Conservation (phyloP, 164 flowering plant species). For the Chimonanthus salicifolius region DNA sequence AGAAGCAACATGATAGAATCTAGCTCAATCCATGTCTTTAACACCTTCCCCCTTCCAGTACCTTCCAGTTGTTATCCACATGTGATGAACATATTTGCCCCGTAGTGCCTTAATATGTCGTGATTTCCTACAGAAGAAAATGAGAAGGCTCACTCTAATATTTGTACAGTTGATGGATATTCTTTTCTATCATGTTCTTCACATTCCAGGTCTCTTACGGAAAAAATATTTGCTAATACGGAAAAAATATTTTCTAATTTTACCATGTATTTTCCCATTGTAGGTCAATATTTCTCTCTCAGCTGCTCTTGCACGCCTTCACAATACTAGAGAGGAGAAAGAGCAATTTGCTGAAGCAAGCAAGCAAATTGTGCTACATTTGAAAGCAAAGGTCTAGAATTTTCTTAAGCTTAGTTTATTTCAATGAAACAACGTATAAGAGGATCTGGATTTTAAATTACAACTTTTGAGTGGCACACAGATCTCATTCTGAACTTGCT, state of each 20-base stretch:
- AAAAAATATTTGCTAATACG: background rate
- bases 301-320: conserved; percentile 62
- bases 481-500: background rate
- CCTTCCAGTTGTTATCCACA: no score
- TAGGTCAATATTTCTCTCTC: conserved; percentile 60
- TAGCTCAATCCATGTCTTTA: no score
- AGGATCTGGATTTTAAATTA: background rate
- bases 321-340: conserved; percentile 73
- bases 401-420: background rate
- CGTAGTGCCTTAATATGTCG: no score
- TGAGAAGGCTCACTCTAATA: no score
- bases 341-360: conserved; percentile 88
- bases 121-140: no score
- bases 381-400: conserved; percentile 59
- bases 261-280: conserved; percentile 7
- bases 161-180: no score
- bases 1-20: no score
- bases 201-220: background rate
- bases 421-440: background rate
- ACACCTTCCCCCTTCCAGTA: no score
- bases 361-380: conserved; percentile 60
- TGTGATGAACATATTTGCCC: no score
- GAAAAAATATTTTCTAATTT: background rate
- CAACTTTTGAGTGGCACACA: background rate
- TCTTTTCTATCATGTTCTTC: background rate